phyloP scores from a whole-genome alignment of 2,329 filamentous ascomycete species.

The Sclerotinia nivalis region DNA sequence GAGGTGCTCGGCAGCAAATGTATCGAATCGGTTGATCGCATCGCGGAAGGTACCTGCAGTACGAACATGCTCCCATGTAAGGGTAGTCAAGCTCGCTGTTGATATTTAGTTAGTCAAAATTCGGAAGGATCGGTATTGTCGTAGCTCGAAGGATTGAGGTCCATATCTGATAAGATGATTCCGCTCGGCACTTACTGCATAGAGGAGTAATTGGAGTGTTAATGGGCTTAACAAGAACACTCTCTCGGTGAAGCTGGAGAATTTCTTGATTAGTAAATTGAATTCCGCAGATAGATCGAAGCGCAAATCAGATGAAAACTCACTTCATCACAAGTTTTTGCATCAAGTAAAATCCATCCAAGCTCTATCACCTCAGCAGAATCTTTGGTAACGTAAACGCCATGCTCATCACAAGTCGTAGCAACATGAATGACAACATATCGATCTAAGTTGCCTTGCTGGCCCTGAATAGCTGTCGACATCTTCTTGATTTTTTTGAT shows the following conservation, averaged over 20 bases:
- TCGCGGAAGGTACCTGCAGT: conserved; percentile 97
- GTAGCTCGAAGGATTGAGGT: background rate
- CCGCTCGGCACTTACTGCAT: conserved; percentile 75
- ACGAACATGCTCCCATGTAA: conserved; percentile 98
- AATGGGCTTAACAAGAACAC: conserved; percentile 94
- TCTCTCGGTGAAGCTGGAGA: conserved; percentile 84
- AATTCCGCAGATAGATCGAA: conserved; percentile 1
- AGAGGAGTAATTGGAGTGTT: conserved; percentile 98
- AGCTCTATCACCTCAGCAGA: conserved; percentile 99
- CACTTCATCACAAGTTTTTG: conserved; percentile 91
- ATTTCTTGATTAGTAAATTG: conserved; percentile 31
- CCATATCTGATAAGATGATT: background rate
- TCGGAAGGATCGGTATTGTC: background rate
- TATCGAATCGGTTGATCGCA: conserved; percentile 91
- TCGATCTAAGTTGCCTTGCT: conserved; percentile 79
- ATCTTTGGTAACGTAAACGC: conserved; percentile 98
- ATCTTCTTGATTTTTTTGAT: conserved; percentile 65
- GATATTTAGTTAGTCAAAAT: conserved; percentile 31
- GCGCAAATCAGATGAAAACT: conserved; percentile 40
- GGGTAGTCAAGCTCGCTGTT: conserved; percentile 89
- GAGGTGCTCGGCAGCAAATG: conserved; percentile 89
- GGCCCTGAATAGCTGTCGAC: conserved; percentile 51
- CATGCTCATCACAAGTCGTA: conserved; percentile 98
- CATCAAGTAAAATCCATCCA: conserved; percentile 94
- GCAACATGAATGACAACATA: conserved; percentile 98